Conservation (phyloP, 495 filamentous ascomycete genomes). For the Penicillium bovifimosum region DNA sequence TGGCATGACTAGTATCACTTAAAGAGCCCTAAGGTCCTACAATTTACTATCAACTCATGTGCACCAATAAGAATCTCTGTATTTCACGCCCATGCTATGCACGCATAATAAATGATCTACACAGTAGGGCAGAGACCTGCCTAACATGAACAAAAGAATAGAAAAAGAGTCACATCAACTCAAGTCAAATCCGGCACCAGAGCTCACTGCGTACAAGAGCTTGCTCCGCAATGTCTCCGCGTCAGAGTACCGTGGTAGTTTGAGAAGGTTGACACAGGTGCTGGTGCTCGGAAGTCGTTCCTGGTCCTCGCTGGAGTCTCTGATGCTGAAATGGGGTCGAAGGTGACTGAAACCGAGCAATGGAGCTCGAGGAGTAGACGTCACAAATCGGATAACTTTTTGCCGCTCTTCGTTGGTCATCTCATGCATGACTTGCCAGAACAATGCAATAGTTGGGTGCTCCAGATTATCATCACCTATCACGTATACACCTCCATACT, state of each 20-base stretch:
- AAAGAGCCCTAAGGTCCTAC: not conserved
- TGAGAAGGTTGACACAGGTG: constrained; percentile 93
- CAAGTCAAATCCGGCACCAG: constrained; percentile 93
- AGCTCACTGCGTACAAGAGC: constrained; percentile 83
- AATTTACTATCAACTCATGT: not conserved
- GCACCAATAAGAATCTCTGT: constrained; percentile 11
- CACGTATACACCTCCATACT: constrained; percentile 79
- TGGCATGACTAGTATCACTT: no score
- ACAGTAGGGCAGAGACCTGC: not conserved
- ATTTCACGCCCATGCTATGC: constrained; percentile 32
- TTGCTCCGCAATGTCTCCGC: constrained; percentile 63
- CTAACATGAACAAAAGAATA: constrained; percentile 4
- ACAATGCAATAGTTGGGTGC: constrained; percentile 76
- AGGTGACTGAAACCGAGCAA: constrained; percentile 84
- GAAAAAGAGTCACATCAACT: constrained; percentile 45
- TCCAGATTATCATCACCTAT: constrained; percentile 84
- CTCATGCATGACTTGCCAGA: constrained; percentile 84
- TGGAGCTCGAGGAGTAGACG: constrained; percentile 86
- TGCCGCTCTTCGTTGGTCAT: constrained; percentile 69
- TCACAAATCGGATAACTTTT: constrained; percentile 93
- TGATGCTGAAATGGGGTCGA: constrained; percentile 81
- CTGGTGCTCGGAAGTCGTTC: constrained; percentile 88
- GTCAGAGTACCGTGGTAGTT: constrained; percentile 77
- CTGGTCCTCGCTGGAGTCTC: constrained; percentile 75
- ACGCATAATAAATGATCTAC: constrained; percentile 5